Base-by-base conservation (phyloP, 768 basidiomycete species). In the Pleurotus djamor region DNA sequence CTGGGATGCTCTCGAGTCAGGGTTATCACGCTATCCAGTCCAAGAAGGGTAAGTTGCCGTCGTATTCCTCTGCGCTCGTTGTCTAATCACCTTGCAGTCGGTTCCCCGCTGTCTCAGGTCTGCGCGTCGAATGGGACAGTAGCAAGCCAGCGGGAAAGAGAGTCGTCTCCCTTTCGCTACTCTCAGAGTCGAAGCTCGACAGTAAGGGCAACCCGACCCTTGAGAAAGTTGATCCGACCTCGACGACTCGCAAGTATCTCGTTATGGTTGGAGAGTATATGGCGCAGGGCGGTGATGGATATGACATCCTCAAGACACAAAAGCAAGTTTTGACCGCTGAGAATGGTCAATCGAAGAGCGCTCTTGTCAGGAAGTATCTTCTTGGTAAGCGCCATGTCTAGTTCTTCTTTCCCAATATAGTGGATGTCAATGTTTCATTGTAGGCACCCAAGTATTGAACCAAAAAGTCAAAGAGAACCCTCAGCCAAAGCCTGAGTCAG, bases 111-210 rank as follows among this genome's bases (percentile, higher is more conserved):
- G 78, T 96, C 37, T 89, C 93, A 16, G 94, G 94, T 14, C 80
- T 96, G 36, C 85, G 84, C 10, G 88, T 95, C 8, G 81, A 84
- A 12, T 96, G 94, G 94, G 93, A 97, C 69, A 94, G 92, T 44
- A 81, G 84, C 33, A 79, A 77, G 43, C 81, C 83, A 1, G 82
- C 91, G 0, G 87, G 88, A 13, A 76, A 87, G 52, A 86, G 94
- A 13, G 83, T 97, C 5, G 71, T 87, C 17, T 88, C 87, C 3
- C 77, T 96, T 16, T 87, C 87, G 84, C 74, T 88, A 44, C 63
- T 83, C 60, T 73, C 77, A 64, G 71, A 79, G 59, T 66, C 65
- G 28, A 74, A 41, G 38, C 2, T 65, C 13, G 70, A 67, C 52
- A 61, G 67, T 17, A 48, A 65, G 13, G 66, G 64, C 1, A 61